These are phyloP conservation scores for Mucor lusitanicus DNA, from an alignment of 371 early-diverging fungal genomes.

Conservation along the genomic window DNA sequence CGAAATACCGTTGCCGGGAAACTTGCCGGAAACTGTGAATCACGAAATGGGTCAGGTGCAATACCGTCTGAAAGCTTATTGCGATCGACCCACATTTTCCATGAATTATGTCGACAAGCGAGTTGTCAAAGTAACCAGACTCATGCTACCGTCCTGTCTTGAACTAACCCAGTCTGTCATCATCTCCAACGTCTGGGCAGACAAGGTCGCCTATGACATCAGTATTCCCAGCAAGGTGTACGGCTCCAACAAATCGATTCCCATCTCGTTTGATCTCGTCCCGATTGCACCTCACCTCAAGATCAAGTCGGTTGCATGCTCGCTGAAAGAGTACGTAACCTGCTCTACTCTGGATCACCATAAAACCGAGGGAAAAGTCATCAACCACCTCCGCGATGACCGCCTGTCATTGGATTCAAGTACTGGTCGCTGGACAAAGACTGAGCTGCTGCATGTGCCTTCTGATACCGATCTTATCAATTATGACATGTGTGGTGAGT, in stretches of 20 bases:
- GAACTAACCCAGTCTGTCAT: conserved; percentile 20
- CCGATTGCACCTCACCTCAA: conserved; percentile 22
- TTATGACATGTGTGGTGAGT: conserved; percentile 25
- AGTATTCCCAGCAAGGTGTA: conserved; percentile 26
- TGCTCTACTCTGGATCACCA: conserved; percentile 14
- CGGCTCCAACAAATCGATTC: conserved; percentile 16
- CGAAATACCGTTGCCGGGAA: conserved; percentile 38
- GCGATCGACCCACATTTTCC: conserved; percentile 37
- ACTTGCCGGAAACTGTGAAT: conserved; percentile 40
- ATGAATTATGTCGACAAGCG: conserved; percentile 31
- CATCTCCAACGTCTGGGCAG: conserved; percentile 30
- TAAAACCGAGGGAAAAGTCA: conserved; percentile 21
- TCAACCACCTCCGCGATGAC: conserved; percentile 31
- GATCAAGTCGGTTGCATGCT: conserved; percentile 26
- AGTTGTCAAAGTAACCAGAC: conserved; percentile 18
- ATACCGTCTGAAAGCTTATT: conserved; percentile 36
- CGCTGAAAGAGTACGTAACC: conserved; percentile 30
- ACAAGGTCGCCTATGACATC: conserved; percentile 33
- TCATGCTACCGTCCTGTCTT: conserved; percentile 11
- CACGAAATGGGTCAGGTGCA: conserved; percentile 28
- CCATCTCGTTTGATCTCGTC: conserved; percentile 25
- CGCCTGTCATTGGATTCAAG: conserved; percentile 15
- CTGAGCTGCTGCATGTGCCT: conserved; percentile 30
- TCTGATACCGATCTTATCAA: conserved; percentile 10
- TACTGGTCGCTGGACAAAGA: conserved; percentile 21